phyloP scores from a whole-genome alignment of 1,139 yeast genomes.

The Sugiyamaella pinicola region DNA sequence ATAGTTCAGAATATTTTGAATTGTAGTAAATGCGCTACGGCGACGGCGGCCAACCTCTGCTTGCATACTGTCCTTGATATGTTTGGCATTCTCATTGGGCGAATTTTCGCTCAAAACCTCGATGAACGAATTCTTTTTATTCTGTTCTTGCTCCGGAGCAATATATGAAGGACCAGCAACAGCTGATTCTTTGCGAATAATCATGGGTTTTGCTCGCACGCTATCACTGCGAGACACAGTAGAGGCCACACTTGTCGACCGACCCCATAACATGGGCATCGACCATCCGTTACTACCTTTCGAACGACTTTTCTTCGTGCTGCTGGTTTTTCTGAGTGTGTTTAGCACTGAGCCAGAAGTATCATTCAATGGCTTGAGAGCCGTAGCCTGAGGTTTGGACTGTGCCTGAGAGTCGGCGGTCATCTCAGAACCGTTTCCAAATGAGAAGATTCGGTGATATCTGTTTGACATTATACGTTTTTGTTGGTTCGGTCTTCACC shows the following conservation, averaged over 20 bases:
- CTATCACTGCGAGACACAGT: background rate
- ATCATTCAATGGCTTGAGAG: constrained; percentile 4
- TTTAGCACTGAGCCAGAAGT: constrained; percentile 4
- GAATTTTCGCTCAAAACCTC: background rate
- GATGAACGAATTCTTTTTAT: background rate
- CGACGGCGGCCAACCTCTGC: constrained; percentile 18
- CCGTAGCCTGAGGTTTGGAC: background rate
- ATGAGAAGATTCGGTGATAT: constrained; percentile 15
- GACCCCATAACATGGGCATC: constrained; percentile 3
- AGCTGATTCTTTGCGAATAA: background rate
- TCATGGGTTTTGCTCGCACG: background rate
- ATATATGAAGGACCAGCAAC: background rate
- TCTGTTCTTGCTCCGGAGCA: background rate
- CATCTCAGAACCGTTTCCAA: background rate
- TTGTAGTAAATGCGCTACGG: constrained; percentile 5
- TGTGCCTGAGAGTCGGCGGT: background rate
- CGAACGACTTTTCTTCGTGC: constrained; percentile 1
- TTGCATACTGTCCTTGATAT: constrained; percentile 8
- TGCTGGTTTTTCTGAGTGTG: background rate
- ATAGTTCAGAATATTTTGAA: constrained; percentile 7
- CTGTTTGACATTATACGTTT: constrained; percentile 6
- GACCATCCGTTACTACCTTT: constrained; percentile 10
- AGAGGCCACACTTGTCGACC: background rate
- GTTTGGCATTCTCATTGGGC: constrained; percentile 2
- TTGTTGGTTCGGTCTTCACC: no score